Conservation (phyloP, 176 grass and related monocot genomes). For the Bolboschoenus planiculmis region DNA sequence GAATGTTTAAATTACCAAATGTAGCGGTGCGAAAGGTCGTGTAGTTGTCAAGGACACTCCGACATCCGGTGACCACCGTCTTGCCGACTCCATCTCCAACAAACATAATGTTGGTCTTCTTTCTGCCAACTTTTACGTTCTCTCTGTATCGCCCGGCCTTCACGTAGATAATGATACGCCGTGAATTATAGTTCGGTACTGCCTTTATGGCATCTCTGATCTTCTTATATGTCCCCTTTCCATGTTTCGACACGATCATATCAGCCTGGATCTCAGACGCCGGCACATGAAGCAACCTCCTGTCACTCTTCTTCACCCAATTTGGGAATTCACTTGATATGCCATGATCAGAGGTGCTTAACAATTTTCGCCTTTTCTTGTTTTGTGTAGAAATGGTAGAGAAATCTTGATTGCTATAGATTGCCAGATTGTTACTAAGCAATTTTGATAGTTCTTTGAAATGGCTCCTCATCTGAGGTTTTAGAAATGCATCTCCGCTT, state of each 20-base stretch:
- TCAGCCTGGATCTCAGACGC: slow-evolving; percentile 31
- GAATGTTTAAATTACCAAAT: slow-evolving; percentile 23
- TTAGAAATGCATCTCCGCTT: slow-evolving; percentile 20
- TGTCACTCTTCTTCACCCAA: slow-evolving; percentile 35
- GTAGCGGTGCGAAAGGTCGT: slow-evolving; percentile 42
- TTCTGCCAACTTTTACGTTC: slow-evolving; percentile 35
- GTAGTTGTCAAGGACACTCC: slow-evolving; percentile 33
- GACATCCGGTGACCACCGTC: slow-evolving; percentile 27
- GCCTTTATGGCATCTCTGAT: slow-evolving; percentile 38
- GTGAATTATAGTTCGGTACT: slow-evolving; percentile 25
- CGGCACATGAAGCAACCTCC: slow-evolving; percentile 31
- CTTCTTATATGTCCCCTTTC: slow-evolving; percentile 27
- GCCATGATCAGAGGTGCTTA: neutral
- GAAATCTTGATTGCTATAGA: slow-evolving; percentile 40
- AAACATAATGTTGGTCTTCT: slow-evolving; percentile 46
- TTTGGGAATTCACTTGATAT: slow-evolving; percentile 26
- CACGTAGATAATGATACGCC: slow-evolving; percentile 36
- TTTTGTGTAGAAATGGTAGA: slow-evolving; percentile 30
- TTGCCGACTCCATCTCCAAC: slow-evolving; percentile 31
- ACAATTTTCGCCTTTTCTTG: slow-evolving; percentile 25
- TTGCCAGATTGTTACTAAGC: slow-evolving; percentile 57
- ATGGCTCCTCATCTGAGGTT: slow-evolving; percentile 24
- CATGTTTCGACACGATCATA: slow-evolving; percentile 39
- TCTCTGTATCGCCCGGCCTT: slow-evolving; percentile 35
- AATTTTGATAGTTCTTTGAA: slow-evolving; percentile 36